These are phyloP conservation scores for Nakazawaea peltata DNA, from an alignment of 805 yeast species.

Conservation along the genomic window DNA sequence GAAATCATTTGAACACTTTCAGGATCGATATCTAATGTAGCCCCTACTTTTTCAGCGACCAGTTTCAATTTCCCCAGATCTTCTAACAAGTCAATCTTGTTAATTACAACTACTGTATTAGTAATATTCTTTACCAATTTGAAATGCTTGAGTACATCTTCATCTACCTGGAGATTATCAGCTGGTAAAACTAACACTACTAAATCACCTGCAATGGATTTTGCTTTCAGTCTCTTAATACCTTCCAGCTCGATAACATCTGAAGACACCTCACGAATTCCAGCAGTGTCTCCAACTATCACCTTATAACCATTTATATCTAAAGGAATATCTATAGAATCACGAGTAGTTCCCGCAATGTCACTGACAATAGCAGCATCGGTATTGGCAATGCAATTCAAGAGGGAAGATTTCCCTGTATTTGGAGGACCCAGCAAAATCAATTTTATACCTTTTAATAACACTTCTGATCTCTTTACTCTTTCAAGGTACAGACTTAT, in stretches of 20 bases:
- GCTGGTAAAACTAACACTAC: slow-evolving; percentile 58
- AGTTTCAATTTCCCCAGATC: slow-evolving; percentile 4
- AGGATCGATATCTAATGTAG: no score
- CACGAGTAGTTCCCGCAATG: slow-evolving; percentile 92
- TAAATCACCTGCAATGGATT: slow-evolving; percentile 55
- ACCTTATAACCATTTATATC: slow-evolving; percentile 82
- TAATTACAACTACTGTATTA: slow-evolving; percentile 38
- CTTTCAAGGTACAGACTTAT: slow-evolving; percentile 35
- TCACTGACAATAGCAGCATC: slow-evolving; percentile 89
- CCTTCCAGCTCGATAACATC: slow-evolving; percentile 76
- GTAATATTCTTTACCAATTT: slow-evolving; percentile 19
- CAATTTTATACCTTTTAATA: slow-evolving; percentile 65
- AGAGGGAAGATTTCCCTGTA: slow-evolving; percentile 88
- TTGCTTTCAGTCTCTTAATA: slow-evolving; percentile 62
- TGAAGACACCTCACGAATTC: slow-evolving; percentile 47
- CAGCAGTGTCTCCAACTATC: slow-evolving; percentile 88
- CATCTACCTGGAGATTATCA: slow-evolving; percentile 26
- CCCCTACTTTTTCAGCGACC: slow-evolving; percentile 16
- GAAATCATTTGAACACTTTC: slow-evolving; percentile 41
- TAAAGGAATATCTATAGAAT: slow-evolving; percentile 70
- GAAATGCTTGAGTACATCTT: slow-evolving; percentile 33
- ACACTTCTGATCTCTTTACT: slow-evolving; percentile 50
- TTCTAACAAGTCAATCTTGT: slow-evolving; percentile 48
- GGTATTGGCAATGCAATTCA: slow-evolving; percentile 67
- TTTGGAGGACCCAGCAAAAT: slow-evolving; percentile 87